Percentiles rank a stretch among this genome's conserved stretches.
These are phyloP conservation scores for Aspergillus indologenus DNA, from an alignment of 495 filamentous ascomycete species.

Conservation along the genomic window DNA sequence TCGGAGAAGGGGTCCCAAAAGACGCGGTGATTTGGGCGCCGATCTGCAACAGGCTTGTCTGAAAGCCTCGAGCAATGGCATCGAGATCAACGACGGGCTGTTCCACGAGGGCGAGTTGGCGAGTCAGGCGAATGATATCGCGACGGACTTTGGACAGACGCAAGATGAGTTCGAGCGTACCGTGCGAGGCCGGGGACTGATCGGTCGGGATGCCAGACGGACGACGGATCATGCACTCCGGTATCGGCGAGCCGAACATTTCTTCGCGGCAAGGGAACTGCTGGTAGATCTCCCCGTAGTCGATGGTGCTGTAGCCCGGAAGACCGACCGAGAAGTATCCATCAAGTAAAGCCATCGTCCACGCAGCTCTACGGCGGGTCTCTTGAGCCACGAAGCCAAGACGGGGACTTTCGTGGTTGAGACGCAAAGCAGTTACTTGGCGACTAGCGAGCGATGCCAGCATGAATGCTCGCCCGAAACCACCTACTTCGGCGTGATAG, in stretches of 20 bases:
- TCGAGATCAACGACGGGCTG: not conserved
- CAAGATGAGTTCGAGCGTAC: not conserved
- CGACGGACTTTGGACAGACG: not conserved
- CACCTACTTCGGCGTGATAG: too few relatives aligned
- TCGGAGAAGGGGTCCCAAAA: not conserved
- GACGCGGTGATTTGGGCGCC: not conserved
- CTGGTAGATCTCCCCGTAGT: conserved; percentile 34
- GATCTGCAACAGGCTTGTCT: not conserved
- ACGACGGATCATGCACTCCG: not conserved
- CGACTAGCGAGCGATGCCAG: too few relatives aligned
- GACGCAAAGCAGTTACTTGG: too few relatives aligned
- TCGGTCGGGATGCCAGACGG: not conserved
- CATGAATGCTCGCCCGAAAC: too few relatives aligned
- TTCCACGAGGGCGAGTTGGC: not conserved
- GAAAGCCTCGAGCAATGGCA: not conserved
- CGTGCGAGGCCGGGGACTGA: not conserved
- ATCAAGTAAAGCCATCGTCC: too few relatives aligned
- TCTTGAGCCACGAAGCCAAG: too few relatives aligned
- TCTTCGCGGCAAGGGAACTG: conserved; percentile 19
- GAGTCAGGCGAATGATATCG: not conserved
- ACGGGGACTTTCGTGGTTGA: too few relatives aligned
- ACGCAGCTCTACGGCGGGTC: too few relatives aligned
- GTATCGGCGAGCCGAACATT: conserved; percentile 8
- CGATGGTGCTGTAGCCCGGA: too few relatives aligned
- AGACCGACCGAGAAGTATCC: too few relatives aligned